phyloP scores from a whole-genome alignment of 139 green algal species.

The Tetradesmus obliquus region DNA sequence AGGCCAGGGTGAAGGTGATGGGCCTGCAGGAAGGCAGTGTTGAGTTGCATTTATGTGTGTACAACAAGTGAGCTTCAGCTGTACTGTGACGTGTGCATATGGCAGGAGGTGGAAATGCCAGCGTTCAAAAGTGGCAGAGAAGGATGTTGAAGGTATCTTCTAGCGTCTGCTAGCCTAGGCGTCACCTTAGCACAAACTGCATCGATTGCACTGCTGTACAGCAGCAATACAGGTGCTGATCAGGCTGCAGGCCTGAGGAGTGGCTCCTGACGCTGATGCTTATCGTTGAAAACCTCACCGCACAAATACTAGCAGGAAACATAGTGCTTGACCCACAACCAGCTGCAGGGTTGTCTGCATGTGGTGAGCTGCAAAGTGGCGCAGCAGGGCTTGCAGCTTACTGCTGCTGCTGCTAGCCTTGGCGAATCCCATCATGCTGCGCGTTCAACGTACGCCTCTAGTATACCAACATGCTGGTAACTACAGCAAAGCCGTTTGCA shows the following conservation, averaged over 20 bases:
- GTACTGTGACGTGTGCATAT: background rate
- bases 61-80: background rate
- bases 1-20: conserved; percentile 35
- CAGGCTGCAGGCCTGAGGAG: too few relatives aligned
- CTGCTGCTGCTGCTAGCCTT: background rate
- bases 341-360: conserved; percentile 19
- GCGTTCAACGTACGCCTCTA: background rate
- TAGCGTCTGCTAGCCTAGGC: background rate
- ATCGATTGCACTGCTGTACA: background rate
- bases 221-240: background rate
- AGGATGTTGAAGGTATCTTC: too few relatives aligned
- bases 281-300: background rate
- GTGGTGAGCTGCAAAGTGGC: background rate
- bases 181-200: background rate
- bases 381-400: background rate
- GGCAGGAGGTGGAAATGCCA: background rate
- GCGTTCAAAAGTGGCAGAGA: background rate
- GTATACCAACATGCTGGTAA: background rate
- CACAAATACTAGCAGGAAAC: conserved; percentile 29
- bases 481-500: too few relatives aligned
- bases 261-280: background rate
- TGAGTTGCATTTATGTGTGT: background rate
- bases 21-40: conserved; percentile 9
- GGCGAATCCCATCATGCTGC: background rate
- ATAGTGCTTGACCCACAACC: background rate